Percentiles rank a stretch among this genome's conserved stretches.
Conservation (phyloP, 306 rosid genomes). For the Alnus glutinosa region DNA sequence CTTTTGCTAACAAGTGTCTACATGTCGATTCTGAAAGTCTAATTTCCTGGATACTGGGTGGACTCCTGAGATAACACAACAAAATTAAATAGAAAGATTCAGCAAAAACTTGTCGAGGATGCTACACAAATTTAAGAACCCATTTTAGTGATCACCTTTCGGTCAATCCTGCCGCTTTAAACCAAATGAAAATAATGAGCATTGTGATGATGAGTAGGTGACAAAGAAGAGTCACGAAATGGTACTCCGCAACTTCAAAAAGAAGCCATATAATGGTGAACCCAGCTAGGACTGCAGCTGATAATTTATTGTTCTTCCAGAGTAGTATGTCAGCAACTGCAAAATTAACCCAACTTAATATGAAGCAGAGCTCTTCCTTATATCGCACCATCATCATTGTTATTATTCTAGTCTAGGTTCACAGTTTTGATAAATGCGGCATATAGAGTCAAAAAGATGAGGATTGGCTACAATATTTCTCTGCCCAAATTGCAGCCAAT, state of each 20-base stretch:
- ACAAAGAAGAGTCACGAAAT: constrained; percentile 50
- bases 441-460: no score
- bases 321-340: constrained; percentile 61
- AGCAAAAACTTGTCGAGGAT: not conserved
- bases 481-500: no score
- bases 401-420: no score
- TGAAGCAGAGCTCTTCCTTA: not conserved
- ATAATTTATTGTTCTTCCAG: constrained; percentile 57
- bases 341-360: constrained; percentile 25
- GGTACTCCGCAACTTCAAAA: constrained; percentile 62
- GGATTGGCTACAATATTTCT: no score
- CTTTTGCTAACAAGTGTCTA: constrained; percentile 22
- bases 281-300: constrained; percentile 45
- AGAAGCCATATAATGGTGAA: constrained; percentile 52
- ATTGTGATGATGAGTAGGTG: constrained; percentile 48
- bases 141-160: constrained; percentile 41
- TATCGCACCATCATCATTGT: no score
- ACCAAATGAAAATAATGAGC: constrained; percentile 52
- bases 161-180: constrained; percentile 46
- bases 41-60: constrained; percentile 40
- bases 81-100: not conserved
- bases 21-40: constrained; percentile 44
- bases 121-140: not conserved
- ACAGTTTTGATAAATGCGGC: no score
- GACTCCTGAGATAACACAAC: constrained; percentile 30